phyloP scores from a whole-genome alignment of 129 eudicot genomes.

The Arctium minus region DNA sequence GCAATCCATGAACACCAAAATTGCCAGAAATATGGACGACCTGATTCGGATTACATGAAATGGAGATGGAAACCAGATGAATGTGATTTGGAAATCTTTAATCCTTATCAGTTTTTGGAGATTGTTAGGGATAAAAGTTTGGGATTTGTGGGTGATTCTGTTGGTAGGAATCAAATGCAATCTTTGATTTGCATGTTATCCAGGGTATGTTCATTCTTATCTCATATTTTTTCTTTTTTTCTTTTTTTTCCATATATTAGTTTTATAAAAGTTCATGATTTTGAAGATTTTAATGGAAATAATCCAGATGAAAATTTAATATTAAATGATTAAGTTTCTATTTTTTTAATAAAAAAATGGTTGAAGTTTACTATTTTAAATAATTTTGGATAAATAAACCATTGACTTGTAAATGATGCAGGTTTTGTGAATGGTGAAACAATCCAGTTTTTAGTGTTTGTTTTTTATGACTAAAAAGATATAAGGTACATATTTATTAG shows the following conservation, averaged over 20 bases:
- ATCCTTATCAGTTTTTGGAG: conserved; percentile 60
- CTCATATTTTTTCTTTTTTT: neutral
- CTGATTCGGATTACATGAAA: conserved; percentile 55
- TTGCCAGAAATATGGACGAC: conserved; percentile 66
- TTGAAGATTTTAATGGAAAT: no score
- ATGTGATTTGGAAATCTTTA: conserved; percentile 53
- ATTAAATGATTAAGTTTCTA: no score
- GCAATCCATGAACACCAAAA: conserved; percentile 86
- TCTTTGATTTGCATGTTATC: conserved; percentile 75
- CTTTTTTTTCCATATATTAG: neutral
- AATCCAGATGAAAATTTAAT: no score
- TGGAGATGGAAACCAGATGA: conserved; percentile 82
- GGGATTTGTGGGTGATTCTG: conserved; percentile 87
- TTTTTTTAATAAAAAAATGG: no score
- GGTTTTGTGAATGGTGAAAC: no score
- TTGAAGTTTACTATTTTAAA: no score
- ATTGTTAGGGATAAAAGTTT: conserved; percentile 56
- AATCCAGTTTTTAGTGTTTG: no score
- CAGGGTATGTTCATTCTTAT: conserved; percentile 40
- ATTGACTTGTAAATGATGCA: no score
- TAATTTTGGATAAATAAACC: no score
- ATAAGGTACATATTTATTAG: no score
- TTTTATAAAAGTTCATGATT: neutral
- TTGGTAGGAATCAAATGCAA: conserved; percentile 76
- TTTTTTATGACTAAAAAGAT: no score